Base-by-base conservation (phyloP, 768 basidiomycete species). In the Termitomyces sp. region DNA sequence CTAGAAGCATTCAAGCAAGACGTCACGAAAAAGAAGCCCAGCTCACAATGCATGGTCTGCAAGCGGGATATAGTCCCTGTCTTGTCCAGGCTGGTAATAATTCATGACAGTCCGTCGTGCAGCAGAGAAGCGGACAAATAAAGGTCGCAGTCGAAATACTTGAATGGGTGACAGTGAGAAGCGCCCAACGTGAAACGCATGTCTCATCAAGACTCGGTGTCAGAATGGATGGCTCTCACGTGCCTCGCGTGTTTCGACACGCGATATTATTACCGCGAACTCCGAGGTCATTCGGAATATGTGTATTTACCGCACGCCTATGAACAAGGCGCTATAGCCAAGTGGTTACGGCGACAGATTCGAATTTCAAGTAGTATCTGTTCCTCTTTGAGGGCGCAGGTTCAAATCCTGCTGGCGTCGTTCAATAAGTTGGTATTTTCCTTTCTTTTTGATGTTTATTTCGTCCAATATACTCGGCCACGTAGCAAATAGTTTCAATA, bases 31-130 rank as follows among this genome's bases (percentile, higher is more conserved):
- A 5, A 12, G 39, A 41, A 41, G 39, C 39, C 5, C 39, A 20
- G 9, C 85, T 69, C 68, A 91, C 88, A 93, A 69, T 46, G 79
- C 90, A 74, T 93, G 91, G 65, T 92, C 90, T 16, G 88, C 82
- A 54, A 93, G 87, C 22, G 87, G 75, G 48, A 86, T 70, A 68
- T 92, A 92, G 51, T 84, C 88, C 53, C 89, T 78, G 34, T 87
- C 75, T 57, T 74, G 66, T 49, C 66, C 65, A 31, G 85, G 85
- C 27, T 80, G 68, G 36, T 78, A 79, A 55, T 80, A 64, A 66
- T 85, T 87, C 84, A 82, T 83, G 24, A 59, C 32, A 5, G 56
- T 55, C 4, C 61, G 58, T 44, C 53, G 29, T 3, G 8, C 1
- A 14, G 32, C 31, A 34, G 6, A 5, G 16, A 49, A 34, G 20